These are phyloP conservation scores for Diplodia sapinea DNA, from an alignment of 2,329 filamentous ascomycete genomes.

Conservation along the genomic window DNA sequence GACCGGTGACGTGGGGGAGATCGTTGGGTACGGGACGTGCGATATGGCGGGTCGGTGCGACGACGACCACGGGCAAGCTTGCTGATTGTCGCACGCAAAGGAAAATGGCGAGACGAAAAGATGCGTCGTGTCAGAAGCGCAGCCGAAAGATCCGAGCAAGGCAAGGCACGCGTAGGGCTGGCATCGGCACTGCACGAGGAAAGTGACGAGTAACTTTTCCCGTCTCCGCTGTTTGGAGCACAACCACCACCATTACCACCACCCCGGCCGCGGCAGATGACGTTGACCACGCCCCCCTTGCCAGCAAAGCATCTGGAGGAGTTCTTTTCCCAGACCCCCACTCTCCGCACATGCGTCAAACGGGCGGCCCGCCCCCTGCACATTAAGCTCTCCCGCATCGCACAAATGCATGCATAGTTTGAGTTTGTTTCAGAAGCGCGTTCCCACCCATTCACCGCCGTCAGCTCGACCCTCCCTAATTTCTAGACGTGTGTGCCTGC, in stretches of 20 bases:
- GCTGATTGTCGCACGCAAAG: not conserved
- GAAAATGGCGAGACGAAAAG: not conserved
- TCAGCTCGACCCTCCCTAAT: not conserved
- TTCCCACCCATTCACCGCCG: not conserved
- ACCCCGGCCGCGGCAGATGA: not conserved
- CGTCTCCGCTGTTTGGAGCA: not conserved
- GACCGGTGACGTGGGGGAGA: conserved; percentile 1
- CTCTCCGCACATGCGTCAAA: not conserved
- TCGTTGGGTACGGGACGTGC: not conserved
- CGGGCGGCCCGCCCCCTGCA: conserved; percentile 22
- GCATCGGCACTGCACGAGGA: not conserved
- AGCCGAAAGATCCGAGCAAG: not conserved
- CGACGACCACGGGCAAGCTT: not conserved
- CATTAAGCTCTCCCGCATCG: not conserved
- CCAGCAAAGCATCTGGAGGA: conserved; percentile 1
- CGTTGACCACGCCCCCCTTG: not conserved
- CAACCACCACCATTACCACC: not conserved
- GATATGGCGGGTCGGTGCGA: not conserved
- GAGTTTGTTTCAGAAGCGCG: conserved; percentile 1
- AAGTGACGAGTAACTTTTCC: conserved; percentile 8
- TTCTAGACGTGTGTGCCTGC: not conserved
- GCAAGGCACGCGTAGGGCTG: not conserved
- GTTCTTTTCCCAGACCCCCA: not conserved
- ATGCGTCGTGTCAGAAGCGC: not conserved
- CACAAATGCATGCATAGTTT: conserved; percentile 1